Conservation (phyloP, 768 basidiomycete genomes). For the Paxillus ammoniavirescens region DNA sequence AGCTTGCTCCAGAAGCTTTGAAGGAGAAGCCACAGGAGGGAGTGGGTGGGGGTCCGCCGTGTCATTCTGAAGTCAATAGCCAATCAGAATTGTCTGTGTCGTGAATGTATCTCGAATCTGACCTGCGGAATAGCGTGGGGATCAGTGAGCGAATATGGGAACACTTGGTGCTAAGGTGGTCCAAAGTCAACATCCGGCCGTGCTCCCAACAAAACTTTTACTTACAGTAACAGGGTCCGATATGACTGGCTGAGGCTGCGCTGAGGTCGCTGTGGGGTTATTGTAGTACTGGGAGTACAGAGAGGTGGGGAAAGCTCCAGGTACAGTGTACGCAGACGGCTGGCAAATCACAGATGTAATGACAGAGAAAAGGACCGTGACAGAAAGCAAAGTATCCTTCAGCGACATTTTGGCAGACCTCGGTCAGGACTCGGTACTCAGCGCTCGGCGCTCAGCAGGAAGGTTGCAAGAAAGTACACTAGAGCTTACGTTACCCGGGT, state of each 20-base stretch:
- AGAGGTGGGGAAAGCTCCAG: conserved; percentile 65
- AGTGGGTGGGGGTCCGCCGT: conserved; percentile 64
- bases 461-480: no score
- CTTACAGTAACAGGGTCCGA: conserved; percentile 67
- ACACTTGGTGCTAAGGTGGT: conserved; percentile 49
- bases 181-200: neutral
- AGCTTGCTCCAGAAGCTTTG: conserved; percentile 49
- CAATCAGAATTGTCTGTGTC: neutral
- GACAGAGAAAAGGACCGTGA: conserved; percentile 4
- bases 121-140: conserved; percentile 57
- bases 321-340: conserved; percentile 44
- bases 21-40: conserved; percentile 52
- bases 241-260: conserved; percentile 75
- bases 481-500: no score
- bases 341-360: conserved; percentile 9
- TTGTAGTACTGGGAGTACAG: conserved; percentile 68
- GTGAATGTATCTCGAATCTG: neutral
- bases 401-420: conserved; percentile 9
- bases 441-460: no score
- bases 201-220: neutral
- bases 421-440: no score
- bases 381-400: conserved; percentile 2
- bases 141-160: conserved; percentile 60
- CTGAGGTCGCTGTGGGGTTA: conserved; percentile 66
- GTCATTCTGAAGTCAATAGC: conserved; percentile 39